These are phyloP conservation scores for Bjerkandera adusta DNA, from an alignment of 1,284 basidiomycete species.

Conservation along the genomic window DNA sequence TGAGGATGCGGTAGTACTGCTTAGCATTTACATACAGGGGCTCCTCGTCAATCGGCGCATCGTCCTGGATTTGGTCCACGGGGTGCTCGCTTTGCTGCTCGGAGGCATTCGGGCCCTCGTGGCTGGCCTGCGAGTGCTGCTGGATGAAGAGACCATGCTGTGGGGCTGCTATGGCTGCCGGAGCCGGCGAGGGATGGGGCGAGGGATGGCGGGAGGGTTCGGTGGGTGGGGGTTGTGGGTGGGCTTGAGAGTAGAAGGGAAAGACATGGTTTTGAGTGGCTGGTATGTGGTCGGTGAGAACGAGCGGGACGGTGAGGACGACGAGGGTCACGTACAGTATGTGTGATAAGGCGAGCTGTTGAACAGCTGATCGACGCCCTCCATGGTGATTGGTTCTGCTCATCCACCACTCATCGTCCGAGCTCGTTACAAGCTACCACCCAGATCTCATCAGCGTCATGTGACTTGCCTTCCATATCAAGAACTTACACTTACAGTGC, in stretches of 20 bases:
- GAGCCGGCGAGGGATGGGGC: conserved; percentile 26
- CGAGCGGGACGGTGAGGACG: conserved; percentile 6
- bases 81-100: conserved; percentile 26
- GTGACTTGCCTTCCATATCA: conserved; percentile 8
- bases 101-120: too few species aligned
- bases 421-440: too few species aligned
- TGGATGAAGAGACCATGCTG: conserved; percentile 28
- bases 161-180: conserved; percentile 23
- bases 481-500: background rate
- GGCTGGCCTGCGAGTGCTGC: conserved; percentile 23
- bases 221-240: conserved; percentile 20
- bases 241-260: conserved; percentile 20
- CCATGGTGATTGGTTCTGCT: conserved; percentile 49
- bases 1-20: conserved; percentile 95
- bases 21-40: conserved; percentile 97
- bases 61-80: conserved; percentile 34
- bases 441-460: too few species aligned
- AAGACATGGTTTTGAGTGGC: conserved; percentile 30
- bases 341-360: conserved; percentile 51
- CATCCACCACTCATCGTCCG: conserved; percentile 21
- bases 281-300: conserved; percentile 15
- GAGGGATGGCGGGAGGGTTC: conserved; percentile 23
- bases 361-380: conserved; percentile 66
- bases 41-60: conserved; percentile 75
- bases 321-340: conserved; percentile 32